These are phyloP conservation scores for Leucoagaricus sp. DNA, from an alignment of 1,284 basidiomycete species.

Conservation along the genomic window DNA sequence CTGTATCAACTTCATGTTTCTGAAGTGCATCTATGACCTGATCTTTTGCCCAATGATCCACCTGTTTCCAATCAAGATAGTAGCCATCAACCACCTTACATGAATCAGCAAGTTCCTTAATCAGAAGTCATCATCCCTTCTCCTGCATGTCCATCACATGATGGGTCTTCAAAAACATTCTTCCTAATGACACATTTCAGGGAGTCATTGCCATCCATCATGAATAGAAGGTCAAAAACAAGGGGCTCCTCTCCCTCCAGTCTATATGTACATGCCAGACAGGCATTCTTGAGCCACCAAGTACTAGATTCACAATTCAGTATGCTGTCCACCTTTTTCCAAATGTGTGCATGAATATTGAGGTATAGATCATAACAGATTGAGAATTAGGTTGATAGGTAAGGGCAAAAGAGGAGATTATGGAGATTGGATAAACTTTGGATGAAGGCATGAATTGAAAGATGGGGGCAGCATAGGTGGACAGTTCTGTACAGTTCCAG, in stretches of 20 bases:
- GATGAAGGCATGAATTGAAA: conserved; percentile 10
- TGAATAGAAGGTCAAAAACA: background rate
- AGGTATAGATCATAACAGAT: conserved; percentile 3
- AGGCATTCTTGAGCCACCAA: conserved; percentile 2
- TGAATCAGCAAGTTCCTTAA: background rate
- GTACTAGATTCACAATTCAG: background rate
- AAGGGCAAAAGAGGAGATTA: background rate
- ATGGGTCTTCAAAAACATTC: background rate
- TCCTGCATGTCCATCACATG: background rate
- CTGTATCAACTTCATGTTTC: background rate
- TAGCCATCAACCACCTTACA: background rate
- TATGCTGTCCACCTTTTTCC: background rate
- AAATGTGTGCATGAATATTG: background rate
- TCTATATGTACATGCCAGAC: conserved; percentile 7
- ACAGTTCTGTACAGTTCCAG: background rate
- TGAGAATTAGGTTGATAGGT: background rate
- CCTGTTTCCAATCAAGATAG: background rate
- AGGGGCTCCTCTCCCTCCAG: background rate
- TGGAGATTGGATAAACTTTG: conserved; percentile 1
- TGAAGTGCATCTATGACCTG: background rate
- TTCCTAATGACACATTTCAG: conserved; percentile 1
- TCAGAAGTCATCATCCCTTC: background rate
- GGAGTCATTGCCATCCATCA: conserved; percentile 12
- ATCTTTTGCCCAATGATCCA: background rate
- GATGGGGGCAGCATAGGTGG: conserved; percentile 9